A percentile compares a stretch with the other conserved stretches of the same genome.
Conservation (phyloP, 2,329 filamentous ascomycete genomes). For the Paraphaeosphaeria sporulosa region DNA sequence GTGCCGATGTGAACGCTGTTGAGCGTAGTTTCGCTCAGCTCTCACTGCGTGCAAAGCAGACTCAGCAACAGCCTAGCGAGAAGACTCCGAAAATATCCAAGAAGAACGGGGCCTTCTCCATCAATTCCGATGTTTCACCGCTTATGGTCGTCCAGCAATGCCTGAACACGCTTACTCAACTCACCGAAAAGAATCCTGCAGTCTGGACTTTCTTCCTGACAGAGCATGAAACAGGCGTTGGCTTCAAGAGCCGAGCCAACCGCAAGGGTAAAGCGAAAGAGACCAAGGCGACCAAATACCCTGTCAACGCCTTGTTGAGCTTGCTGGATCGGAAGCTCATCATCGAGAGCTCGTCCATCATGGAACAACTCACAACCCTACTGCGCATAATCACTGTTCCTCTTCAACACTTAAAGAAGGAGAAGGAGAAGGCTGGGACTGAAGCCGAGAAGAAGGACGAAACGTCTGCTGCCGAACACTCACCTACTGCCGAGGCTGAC, state of each 20-base stretch:
- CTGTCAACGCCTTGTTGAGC: constrained; percentile 87
- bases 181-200: constrained; percentile 84
- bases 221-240: constrained; percentile 83
- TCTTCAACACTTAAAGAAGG: constrained; percentile 82
- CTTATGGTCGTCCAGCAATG: constrained; percentile 97
- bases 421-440: constrained; percentile 66
- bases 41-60: constrained; percentile 87
- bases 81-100: constrained; percentile 88
- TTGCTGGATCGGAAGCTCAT: constrained; percentile 93
- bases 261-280: constrained; percentile 92
- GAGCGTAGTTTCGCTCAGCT: constrained; percentile 95
- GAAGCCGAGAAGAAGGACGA: constrained; percentile 47
- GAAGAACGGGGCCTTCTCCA: constrained; percentile 68
- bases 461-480: constrained; percentile 26
- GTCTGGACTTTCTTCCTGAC: constrained; percentile 92
- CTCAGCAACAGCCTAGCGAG: constrained; percentile 63
- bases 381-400: constrained; percentile 89
- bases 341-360: constrained; percentile 95
- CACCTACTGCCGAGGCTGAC: constrained; percentile 27
- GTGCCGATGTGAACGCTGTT: constrained; percentile 88
- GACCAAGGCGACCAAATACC: constrained; percentile 82
- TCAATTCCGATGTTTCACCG: constrained; percentile 88
- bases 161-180: constrained; percentile 80
- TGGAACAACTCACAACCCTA: constrained; percentile 89
- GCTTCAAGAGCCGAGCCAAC: constrained; percentile 77